A percentile compares a stretch with the other conserved stretches of the same genome.
Conservation (phyloP, 495 filamentous ascomycete species). For the Penicillium angulare region DNA sequence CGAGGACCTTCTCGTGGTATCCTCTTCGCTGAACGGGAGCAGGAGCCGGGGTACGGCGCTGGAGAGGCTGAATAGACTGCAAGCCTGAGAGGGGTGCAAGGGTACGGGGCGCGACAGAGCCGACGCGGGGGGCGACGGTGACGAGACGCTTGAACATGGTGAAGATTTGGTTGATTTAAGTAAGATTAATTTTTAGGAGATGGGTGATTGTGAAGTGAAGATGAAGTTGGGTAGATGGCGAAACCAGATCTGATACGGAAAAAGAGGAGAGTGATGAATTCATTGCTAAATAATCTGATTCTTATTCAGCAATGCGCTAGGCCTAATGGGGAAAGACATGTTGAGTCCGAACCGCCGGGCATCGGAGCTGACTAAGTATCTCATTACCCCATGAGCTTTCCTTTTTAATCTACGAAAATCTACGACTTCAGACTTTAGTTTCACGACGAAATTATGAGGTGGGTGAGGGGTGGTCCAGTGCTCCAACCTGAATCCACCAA, state of each 20-base stretch:
- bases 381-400: not conserved
- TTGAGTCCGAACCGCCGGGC: slow-evolving; percentile 26
- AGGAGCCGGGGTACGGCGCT: slow-evolving; percentile 27
- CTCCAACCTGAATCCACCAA: not conserved
- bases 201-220: not conserved
- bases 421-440: too few relatives aligned
- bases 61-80: slow-evolving; percentile 33
- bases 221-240: not conserved
- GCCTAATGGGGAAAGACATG: slow-evolving; percentile 15
- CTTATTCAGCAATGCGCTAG: slow-evolving; percentile 23
- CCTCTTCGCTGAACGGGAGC: slow-evolving; percentile 37
- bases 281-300: slow-evolving; percentile 36
- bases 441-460: not conserved
- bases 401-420: not conserved
- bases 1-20: slow-evolving; percentile 76
- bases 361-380: slow-evolving; percentile 22
- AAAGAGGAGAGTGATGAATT: slow-evolving; percentile 29
- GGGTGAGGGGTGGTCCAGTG: not conserved
- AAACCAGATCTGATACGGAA: slow-evolving; percentile 28
- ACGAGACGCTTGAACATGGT: slow-evolving; percentile 56
- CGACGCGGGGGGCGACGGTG: slow-evolving; percentile 48
- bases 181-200: not conserved
- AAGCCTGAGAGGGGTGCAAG: slow-evolving; percentile 38
- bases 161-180: slow-evolving; percentile 1
- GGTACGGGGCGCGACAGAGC: slow-evolving; percentile 43